Base-by-base conservation (phyloP, 1,284 basidiomycete species). In the Apiotrichum veenhuisii region DNA sequence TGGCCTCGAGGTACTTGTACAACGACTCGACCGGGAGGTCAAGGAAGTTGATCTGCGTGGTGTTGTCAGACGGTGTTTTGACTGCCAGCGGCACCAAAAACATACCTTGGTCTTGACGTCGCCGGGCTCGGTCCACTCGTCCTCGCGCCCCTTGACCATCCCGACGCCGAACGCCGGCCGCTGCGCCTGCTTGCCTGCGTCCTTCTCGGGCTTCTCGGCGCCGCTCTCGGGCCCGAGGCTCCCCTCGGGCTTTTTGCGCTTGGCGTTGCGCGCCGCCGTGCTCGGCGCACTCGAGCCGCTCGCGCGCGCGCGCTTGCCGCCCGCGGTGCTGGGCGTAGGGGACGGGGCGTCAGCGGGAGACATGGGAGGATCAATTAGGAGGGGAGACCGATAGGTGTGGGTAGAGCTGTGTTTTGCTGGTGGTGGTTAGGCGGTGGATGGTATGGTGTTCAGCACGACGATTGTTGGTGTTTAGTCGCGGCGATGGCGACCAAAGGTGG, bases 41-140 rank as follows among this genome's bases (percentile, higher is more conserved):
- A 33, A 72, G 66, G 47, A 75, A 75, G 61, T 75, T 70, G 57
- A 75, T 70, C 74, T 75, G 44, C n/a, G n/a, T n/a, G n/a, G n/a
- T n/a, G n/a, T n/a, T n/a, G n/a, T n/a, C n/a, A n/a, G n/a, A n/a
- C n/a, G n/a, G n/a, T n/a, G n/a, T n/a, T n/a, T n/a, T n/a, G n/a
- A n/a, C n/a, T n/a, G n/a, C n/a, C n/a, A n/a, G n/a, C 30, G 7
- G 12, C 30, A 30, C 30, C 30, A 30, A 12, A 12, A 30, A 61
- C 70, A 57, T 51, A 75, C 73, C 66, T 73, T 75, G 14, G 69
- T 73, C 48, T 66, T 62, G 11, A 73, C 64, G 23, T 73, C 73
- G 7, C 63, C 65, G 2, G 70, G 63, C 55, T 72, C 73, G 27
- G 64, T 65, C 52, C 57, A 64, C 47, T 72, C 72, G 18, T 71